These are phyloP conservation scores for Claviceps sp. DNA, from an alignment of 2,329 filamentous ascomycete species.

Conservation along the genomic window DNA sequence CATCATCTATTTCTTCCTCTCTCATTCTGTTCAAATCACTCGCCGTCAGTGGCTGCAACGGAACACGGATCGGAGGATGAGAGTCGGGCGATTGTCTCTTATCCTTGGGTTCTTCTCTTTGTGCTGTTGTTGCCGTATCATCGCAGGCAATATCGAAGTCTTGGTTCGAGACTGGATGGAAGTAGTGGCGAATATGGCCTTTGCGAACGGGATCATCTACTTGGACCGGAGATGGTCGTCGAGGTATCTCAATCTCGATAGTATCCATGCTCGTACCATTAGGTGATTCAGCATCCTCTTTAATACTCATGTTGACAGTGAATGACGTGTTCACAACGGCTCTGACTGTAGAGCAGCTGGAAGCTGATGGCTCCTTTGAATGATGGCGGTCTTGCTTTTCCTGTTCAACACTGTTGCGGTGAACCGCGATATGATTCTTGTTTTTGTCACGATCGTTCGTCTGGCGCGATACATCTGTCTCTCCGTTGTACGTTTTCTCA, in stretches of 20 bases:
- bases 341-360: neutral
- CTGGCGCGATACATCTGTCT: neutral
- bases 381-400: neutral
- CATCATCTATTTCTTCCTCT: conserved; percentile 5
- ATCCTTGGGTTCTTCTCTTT: neutral
- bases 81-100: neutral
- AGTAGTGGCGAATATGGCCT: conserved; percentile 19
- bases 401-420: neutral
- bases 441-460: neutral
- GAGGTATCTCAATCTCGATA: conserved; percentile 15
- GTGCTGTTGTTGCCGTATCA: conserved; percentile 17
- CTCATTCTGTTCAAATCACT: conserved; percentile 10
- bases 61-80: conserved; percentile 2
- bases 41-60: conserved; percentile 8
- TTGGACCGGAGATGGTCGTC: conserved; percentile 2
- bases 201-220: neutral
- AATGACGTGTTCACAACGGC: conserved; percentile 16
- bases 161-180: conserved; percentile 11
- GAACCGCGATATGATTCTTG: neutral
- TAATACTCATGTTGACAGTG: conserved; percentile 20
- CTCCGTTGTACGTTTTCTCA: neutral
- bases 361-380: neutral
- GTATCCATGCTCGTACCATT: conserved; percentile 9
- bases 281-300: conserved; percentile 19
- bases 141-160: conserved; percentile 22